Base-by-base conservation (phyloP, 2,329 filamentous ascomycete species). In the Passalora sequoiae region DNA sequence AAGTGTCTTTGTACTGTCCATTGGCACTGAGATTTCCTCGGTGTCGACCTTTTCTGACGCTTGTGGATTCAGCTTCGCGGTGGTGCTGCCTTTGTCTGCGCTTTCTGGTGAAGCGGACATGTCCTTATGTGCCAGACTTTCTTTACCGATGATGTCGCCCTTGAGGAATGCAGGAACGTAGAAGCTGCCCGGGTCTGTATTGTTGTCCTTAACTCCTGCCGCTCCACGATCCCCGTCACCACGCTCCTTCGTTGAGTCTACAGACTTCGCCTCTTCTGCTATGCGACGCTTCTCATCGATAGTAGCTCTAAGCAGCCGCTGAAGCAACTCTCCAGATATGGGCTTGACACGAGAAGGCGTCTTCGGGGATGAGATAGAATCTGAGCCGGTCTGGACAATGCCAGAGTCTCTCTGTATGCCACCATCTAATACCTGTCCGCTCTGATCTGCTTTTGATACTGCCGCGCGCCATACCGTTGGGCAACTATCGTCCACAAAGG, bases 401-500 rank as follows among this genome's bases (percentile, higher is more conserved):
- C 32, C 22, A 16, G 40, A 31, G 16, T 27, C 16, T 12, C 24
- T 17, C 19, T 22, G 8, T 5, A 3, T 8, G 33, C 24, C 24
- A 12, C 24, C 20, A 20, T 20, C 33, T n/a, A n/a, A n/a, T n/a
- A n/a, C 15, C 10, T n/a, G 10, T 6, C 12, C 20, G 33, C 6
- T 24, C 19, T 28, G 10, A 32, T 33, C 8, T 12, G 40, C 4
- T 9, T 33, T 22, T 17, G 36, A 31, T 17, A 32, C n/a, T 30
- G 48, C 17, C 6, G 21, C 39, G 8, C 42, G 22, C 49, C 50
- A 53, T 21, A 55, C 42, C 8, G 51, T 55, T 2, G 54, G 51
- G 37, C 50, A 51, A 28, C 55, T 44, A 44, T 60, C 58, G 45
- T 61, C 58, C 15, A 60, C 48, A 30, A 44, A 57, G 6, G 55